phyloP scores from a whole-genome alignment of 139 green algal genomes.

The Microglena sp. region DNA sequence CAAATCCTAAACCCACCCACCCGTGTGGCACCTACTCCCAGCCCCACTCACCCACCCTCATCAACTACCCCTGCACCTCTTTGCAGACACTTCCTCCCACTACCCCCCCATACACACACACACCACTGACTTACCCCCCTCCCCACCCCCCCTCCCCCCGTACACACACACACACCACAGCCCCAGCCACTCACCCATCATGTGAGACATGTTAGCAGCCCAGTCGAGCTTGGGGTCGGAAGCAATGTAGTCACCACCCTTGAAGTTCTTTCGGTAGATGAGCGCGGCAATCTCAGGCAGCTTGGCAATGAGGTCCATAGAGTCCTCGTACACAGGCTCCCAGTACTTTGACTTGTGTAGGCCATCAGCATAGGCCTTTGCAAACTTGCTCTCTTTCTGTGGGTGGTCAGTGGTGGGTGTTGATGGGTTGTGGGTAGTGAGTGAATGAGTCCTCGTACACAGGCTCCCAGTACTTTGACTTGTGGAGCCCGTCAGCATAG shows the following conservation, averaged over 20 bases:
- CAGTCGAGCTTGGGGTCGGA: slow-evolving; percentile 78
- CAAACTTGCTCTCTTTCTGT: slow-evolving; percentile 80
- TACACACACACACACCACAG: background rate
- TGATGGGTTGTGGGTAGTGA: no score
- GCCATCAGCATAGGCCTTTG: slow-evolving; percentile 68
- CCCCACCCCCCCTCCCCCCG: no score
- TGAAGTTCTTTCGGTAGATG: slow-evolving; percentile 70
- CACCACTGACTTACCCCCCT: no score
- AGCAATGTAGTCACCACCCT: slow-evolving; percentile 36
- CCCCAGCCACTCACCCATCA: slow-evolving; percentile 89
- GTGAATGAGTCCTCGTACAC: no score
- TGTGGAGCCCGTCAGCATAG: slow-evolving; percentile 81
- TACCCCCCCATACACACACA: no score
- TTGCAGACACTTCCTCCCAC: no score
- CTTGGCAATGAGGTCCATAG: slow-evolving; percentile 87
- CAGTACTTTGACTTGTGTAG: slow-evolving; percentile 90
- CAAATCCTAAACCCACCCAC: no score
- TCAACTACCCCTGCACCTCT: no score
- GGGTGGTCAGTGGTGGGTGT: no score
- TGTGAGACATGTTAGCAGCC: slow-evolving; percentile 86
- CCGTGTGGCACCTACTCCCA: no score
- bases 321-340: slow-evolving; percentile 85
- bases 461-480: slow-evolving; percentile 83
- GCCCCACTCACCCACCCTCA: no score
- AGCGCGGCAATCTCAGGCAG: slow-evolving; percentile 78